Evolutionary conservation across 306 rosid species (phyloP).

Genomic region (Fragaria iinumae): DNA sequence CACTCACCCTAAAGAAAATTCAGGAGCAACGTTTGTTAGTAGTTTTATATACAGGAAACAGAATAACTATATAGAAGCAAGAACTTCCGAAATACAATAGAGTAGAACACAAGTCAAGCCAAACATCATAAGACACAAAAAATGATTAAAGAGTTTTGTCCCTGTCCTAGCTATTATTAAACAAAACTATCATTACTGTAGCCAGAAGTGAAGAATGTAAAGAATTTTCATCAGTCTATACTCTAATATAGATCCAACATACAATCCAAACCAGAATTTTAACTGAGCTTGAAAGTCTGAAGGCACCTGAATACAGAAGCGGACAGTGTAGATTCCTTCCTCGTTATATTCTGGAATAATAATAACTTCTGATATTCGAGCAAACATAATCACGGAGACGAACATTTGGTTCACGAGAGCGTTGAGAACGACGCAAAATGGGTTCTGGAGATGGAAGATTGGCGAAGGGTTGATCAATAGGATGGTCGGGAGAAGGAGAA

Average conservation of each 20-base stretch:
- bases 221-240: background rate
- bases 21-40: constrained; percentile 23
- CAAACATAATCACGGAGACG: too few relatives aligned
- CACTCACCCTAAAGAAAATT: constrained; percentile 77
- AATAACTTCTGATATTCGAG: constrained; percentile 88
- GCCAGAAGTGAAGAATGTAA: background rate
- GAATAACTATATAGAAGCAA: constrained; percentile 4
- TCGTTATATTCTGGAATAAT: constrained; percentile 95
- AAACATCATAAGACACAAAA: background rate
- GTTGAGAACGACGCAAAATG: too few relatives aligned
- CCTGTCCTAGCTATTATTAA: background rate
- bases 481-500: too few relatives aligned
- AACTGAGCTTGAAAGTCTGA: background rate
- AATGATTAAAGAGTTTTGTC: background rate
- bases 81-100: background rate
- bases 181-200: background rate
- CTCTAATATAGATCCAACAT: background rate
- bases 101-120: background rate
- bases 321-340: constrained; percentile 91
- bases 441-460: too few relatives aligned
- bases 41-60: background rate
- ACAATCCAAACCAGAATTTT: background rate
- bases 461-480: too few relatives aligned
- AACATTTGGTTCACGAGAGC: too few relatives aligned
- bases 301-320: constrained; percentile 96